phyloP scores from a whole-genome alignment of 495 filamentous ascomycete species.

The Aspergillus carlsbadensis region DNA sequence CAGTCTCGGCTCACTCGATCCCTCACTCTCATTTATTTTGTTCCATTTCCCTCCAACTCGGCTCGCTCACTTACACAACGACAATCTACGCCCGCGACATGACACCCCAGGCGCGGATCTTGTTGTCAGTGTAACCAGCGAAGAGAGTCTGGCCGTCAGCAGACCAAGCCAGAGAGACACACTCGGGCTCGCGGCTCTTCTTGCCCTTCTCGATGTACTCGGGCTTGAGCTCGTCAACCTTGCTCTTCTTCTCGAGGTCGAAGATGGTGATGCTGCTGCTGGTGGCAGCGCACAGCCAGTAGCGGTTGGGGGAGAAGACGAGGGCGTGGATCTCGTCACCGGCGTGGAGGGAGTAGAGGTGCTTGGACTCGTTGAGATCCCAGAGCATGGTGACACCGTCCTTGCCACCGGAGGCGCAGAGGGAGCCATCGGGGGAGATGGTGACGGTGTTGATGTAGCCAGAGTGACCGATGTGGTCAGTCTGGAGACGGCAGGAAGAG shows the following conservation, averaged over 20 bases:
- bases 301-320: conserved; percentile 99
- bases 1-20: conserved; percentile 16
- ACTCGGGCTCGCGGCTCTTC: conserved; percentile 99
- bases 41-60: conserved; percentile 22
- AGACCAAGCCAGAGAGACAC: conserved; percentile 92
- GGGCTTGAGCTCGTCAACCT: conserved; percentile 99
- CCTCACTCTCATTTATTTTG: conserved; percentile 35
- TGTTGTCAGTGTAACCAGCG: conserved; percentile 99
- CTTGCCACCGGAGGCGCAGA: conserved; percentile 99
- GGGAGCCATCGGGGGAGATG: conserved; percentile 98
- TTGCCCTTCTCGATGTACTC: conserved; percentile 95
- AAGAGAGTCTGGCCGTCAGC: conserved; percentile 99
- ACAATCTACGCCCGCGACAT: conserved; percentile 64
- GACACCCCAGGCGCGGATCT: conserved; percentile 99
- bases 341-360: conserved; percentile 99
- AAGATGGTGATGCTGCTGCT: conserved; percentile 99
- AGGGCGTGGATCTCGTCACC: conserved; percentile 99
- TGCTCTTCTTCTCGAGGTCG: conserved; percentile 99
- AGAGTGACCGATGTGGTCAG: conserved; percentile 99
- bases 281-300: conserved; percentile 99
- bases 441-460: conserved; percentile 99
- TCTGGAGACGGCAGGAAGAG: conserved; percentile 97
- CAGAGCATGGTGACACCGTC: conserved; percentile 99
- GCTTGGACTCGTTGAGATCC: conserved; percentile 99
- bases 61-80: too few species aligned